Evolutionary conservation across 306 rosid genomes (phyloP), one percentile per base, ranked within the genome.

Genomic region (Inga laurina): DNA sequence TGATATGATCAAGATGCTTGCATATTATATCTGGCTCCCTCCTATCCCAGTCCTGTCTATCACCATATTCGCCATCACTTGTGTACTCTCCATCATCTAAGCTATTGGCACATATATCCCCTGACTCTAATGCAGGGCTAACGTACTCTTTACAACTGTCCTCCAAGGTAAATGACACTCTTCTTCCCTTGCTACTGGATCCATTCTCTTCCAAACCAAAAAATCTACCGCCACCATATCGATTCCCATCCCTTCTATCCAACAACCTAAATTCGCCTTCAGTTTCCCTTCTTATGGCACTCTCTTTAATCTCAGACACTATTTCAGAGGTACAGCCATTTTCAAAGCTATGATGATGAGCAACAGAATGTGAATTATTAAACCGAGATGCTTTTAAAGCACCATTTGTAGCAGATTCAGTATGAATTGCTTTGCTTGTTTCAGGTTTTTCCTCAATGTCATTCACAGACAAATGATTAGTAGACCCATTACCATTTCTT

Each of bases 281-380:
- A 49, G 98, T 95, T 91, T 95, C 98, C 81, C 98, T 90, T 84
- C 97, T 84, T 83, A 95, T 95, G 77, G 98, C 98, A 64, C 95
- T 95, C 88, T 95, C 97, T 73, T 93, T 93, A 49, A 90, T 48
- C 75, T 90, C 97, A 8, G 85, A 88, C 62, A 54, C 62, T 83
- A 90, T 88, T 80, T 81, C 90, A 46, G 92, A 88, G 68, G 88
- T 78, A n/a, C 85, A 77, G 22, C 93, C 94, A 84, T 93, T 90
- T 82, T 89, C 94, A 54, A 87, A 75, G 79, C 88, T 34, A 46
- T 46, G 84, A 80, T 88, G 89, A 51, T 83, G 89, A 73, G 83
- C 88, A 61, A 44, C 59, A 83, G 88, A 88, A 78, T 78, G 71
- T 75, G 92, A 80, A 84, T 48, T 48, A 34, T 83, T 75, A 84